Base-by-base conservation (phyloP, 192 early-diverging fungal species). In the Linnemannia elongata region DNA sequence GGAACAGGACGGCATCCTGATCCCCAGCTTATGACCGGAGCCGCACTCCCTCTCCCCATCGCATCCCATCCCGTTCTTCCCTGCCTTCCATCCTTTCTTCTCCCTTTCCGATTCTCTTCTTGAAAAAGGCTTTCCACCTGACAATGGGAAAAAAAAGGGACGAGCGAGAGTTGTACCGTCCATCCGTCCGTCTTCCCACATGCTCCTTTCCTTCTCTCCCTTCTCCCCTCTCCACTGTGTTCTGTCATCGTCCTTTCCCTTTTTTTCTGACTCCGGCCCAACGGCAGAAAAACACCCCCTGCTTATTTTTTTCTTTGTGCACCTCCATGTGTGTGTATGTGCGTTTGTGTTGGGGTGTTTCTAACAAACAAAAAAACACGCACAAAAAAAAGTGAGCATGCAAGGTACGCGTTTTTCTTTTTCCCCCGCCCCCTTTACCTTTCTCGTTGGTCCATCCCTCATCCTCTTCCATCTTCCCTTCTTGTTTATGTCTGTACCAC, bases 181-280 rank as follows among this genome's bases (percentile, higher is more conserved):
- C 60, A 30, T 33, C 60, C 30, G 30, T 66, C 27, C 55, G 24
- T 60, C 55, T 60, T 60, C 55, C 55, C 60, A 66, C 10, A 66
- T 66, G 30, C 27, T 30, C 10, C 12, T 33, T 33, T 30, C 27
- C 12, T 15, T 66, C 30, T 13, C 30, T 33, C 60, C 24, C n/a
- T 20, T 27, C 57, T 2, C n/a, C 9, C 27, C n/a, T 63, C 27
- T 8, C 60, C 60, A 66, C 12, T 30, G 24, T 66, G 60, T 33
- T 33, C 60, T 66, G 60, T 66, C 60, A 66, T 33, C 60, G 60
- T 57, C 60, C 30, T 15, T n/a, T 66, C 60, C 60, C n/a, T 27
- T 66, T 66, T 66, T 66, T 66, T 66, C 60, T 66, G 60, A 66
- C 60, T 66, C 60, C 60, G 60, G 60, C 60, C 60, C 60, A 66